These are phyloP conservation scores for Brettanomyces anomalus DNA, from an alignment of 805 yeast species.

Conservation along the genomic window DNA sequence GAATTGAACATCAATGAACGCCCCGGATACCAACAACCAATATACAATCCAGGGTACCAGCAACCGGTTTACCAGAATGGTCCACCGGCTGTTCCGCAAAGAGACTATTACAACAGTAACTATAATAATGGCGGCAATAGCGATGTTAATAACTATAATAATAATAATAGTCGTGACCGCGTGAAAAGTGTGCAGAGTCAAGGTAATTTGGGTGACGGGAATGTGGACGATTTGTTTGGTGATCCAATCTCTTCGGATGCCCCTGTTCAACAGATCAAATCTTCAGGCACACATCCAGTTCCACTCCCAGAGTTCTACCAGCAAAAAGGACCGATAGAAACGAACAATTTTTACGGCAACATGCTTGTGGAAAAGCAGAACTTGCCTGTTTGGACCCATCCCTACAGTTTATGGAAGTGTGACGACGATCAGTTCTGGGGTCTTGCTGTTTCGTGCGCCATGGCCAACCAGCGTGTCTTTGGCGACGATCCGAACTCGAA, in stretches of 20 bases:
- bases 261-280: slow-evolving; percentile 14
- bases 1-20: background rate
- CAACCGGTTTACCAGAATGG: background rate
- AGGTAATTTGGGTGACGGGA: no score
- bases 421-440: slow-evolving; percentile 36
- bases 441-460: slow-evolving; percentile 58
- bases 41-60: no score
- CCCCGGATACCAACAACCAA: no score
- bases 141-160: no score
- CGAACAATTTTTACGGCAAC: slow-evolving; percentile 75
- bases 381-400: slow-evolving; percentile 73
- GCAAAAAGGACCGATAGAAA: slow-evolving; percentile 46
- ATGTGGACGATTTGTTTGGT: slow-evolving; percentile 11
- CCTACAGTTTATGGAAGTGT: slow-evolving; percentile 67
- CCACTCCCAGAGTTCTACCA: slow-evolving; percentile 44
- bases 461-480: slow-evolving; percentile 49
- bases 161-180: no score
- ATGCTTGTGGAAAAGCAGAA: slow-evolving; percentile 58
- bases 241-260: slow-evolving; percentile 13
- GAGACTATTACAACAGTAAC: background rate
- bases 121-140: no score
- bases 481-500: slow-evolving; percentile 51
- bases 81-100: background rate
- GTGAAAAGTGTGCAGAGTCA: no score
- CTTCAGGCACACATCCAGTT: slow-evolving; percentile 61